Evolutionary conservation across 352 stramenopile species (phyloP).

Genomic region (Achlya hypogyna): DNA sequence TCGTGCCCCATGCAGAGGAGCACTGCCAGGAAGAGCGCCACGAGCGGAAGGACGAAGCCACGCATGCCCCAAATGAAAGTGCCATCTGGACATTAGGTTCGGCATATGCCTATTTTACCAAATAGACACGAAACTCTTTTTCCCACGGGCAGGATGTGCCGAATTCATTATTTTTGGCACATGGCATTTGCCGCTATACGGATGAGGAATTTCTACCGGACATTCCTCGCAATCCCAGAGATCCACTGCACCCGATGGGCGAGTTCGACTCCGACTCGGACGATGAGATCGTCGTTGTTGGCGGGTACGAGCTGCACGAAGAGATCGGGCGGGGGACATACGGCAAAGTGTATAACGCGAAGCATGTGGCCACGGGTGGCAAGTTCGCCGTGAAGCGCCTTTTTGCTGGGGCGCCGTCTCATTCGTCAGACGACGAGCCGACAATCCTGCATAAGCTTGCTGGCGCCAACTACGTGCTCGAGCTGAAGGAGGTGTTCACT

Average conservation of each 20-base stretch:
- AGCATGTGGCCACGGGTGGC: conserved; percentile 27
- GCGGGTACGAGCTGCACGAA: conserved; percentile 53
- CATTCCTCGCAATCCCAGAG: background rate
- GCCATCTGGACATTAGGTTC: no score
- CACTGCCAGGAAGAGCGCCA: background rate
- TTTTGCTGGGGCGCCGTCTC: conserved; percentile 25
- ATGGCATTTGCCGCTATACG: background rate
- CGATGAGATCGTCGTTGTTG: conserved; percentile 18
- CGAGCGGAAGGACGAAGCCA: background rate
- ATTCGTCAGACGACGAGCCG: conserved; percentile 27
- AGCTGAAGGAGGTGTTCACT: conserved; percentile 29
- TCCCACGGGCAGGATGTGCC: no score
- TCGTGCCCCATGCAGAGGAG: background rate
- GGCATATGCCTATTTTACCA: background rate
- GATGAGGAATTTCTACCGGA: no score
- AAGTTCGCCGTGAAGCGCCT: conserved; percentile 77
- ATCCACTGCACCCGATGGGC: conserved; percentile 3
- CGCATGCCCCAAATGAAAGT: no score
- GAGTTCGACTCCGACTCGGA: conserved; percentile 20
- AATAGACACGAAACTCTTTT: no score
- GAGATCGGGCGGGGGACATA: conserved; percentile 79
- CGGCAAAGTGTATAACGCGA: conserved; percentile 59
- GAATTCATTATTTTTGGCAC: background rate
- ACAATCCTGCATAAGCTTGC: conserved; percentile 39
- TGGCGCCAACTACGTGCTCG: conserved; percentile 39